Conservation (phyloP, 768 basidiomycete species). For the Cystofilobasidium ferigula region DNA sequence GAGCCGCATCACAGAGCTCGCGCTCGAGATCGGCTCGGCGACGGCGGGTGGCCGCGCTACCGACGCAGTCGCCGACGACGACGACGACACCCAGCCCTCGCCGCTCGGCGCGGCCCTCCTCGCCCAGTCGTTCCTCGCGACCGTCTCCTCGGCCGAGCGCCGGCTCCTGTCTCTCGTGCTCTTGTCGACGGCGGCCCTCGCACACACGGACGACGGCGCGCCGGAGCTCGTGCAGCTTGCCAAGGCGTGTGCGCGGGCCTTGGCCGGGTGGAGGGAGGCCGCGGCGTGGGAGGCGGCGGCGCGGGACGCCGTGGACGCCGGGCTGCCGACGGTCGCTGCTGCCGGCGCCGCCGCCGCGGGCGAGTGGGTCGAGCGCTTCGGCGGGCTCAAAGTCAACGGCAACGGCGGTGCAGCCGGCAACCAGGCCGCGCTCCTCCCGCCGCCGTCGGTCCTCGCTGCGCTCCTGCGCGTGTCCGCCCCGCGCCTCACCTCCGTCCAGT, state of each 20-base stretch:
- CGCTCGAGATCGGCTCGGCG: neutral
- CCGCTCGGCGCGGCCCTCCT: constrained; percentile 31
- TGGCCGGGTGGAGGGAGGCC: constrained; percentile 17
- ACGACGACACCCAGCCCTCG: constrained; percentile 14
- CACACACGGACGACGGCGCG: constrained; percentile 19
- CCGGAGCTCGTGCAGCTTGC: constrained; percentile 21
- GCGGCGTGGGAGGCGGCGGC: neutral
- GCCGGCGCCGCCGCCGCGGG: too few species aligned
- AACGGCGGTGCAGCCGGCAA: neutral
- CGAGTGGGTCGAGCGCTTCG: neutral
- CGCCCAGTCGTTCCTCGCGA: constrained; percentile 25
- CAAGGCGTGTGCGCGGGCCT: constrained; percentile 15
- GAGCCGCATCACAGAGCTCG: too few species aligned
- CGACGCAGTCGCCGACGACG: neutral
- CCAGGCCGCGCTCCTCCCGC: neutral
- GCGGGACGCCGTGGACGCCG: neutral
- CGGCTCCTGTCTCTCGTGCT: constrained; percentile 30
- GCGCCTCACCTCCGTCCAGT: constrained; percentile 14
- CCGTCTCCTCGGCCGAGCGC: constrained; percentile 27
- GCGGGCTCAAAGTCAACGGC: neutral
- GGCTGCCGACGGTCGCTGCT: too few species aligned
- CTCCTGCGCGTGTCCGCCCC: neutral
- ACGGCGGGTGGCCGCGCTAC: neutral
- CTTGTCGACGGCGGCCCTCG: constrained; percentile 24
- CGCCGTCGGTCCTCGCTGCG: constrained; percentile 9